phyloP scores from a whole-genome alignment of 2,329 filamentous ascomycete genomes.

The Plectosphaerella plurivora region DNA sequence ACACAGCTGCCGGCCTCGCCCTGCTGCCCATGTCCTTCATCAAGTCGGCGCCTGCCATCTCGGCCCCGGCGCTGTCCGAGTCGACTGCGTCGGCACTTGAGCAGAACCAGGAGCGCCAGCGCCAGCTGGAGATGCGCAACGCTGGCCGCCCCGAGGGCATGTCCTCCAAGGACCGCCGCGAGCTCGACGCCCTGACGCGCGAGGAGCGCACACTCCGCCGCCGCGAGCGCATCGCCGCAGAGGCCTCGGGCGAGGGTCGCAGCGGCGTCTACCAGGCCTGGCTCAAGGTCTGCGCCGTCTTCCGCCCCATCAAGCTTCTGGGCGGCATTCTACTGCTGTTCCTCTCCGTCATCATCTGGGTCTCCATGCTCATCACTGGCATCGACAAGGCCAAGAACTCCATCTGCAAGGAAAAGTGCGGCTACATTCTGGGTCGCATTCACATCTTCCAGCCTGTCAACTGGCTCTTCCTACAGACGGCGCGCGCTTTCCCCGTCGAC shows the following conservation, averaged over 20 bases:
- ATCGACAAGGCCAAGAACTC: conserved; percentile 98
- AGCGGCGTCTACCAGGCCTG: conserved; percentile 70
- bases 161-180: conserved; percentile 79
- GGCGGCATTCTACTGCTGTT: conserved; percentile 75
- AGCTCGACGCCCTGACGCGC: conserved; percentile 79
- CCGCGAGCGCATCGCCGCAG: conserved; percentile 80
- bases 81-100: conserved; percentile 78
- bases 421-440: conserved; percentile 82
- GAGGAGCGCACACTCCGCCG: conserved; percentile 91
- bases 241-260: conserved; percentile 73
- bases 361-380: conserved; percentile 90
- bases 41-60: conserved; percentile 84
- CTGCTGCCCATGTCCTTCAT: conserved; percentile 87
- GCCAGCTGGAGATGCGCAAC: conserved; percentile 84
- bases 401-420: conserved; percentile 82
- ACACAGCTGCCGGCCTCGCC: conserved; percentile 84
- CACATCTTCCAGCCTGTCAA: conserved; percentile 96
- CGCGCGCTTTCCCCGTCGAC: conserved; percentile 84
- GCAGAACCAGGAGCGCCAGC: conserved; percentile 84
- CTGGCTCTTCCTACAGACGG: conserved; percentile 77
- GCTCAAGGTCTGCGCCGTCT: conserved; percentile 75
- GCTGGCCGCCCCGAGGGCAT: conserved; percentile 70
- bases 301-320: conserved; percentile 84
- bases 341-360: conserved; percentile 72
- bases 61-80: conserved; percentile 71